These are phyloP conservation scores for Sechiopsis laciniata DNA, from an alignment of 306 rosid genomes.

Conservation along the genomic window DNA sequence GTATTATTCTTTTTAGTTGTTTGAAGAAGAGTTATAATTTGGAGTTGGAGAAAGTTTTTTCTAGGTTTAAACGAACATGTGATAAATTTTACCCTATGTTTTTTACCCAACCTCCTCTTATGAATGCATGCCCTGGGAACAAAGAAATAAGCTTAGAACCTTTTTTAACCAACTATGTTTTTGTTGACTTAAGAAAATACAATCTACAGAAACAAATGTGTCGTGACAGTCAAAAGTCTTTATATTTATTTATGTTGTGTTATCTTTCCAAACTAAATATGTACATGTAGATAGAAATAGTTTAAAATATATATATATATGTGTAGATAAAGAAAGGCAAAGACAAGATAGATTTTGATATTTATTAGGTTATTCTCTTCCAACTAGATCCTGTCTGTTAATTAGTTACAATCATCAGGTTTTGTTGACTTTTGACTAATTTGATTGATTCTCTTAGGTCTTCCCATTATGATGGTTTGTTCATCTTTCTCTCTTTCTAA, in stretches of 20 bases:
- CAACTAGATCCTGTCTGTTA: constrained; percentile 9
- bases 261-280: background rate
- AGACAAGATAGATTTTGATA: constrained; percentile 19
- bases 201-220: background rate
- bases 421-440: constrained; percentile 13
- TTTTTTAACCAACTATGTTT: too few relatives aligned
- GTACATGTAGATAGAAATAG: too few relatives aligned
- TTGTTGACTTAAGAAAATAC: too few relatives aligned
- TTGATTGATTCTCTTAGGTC: background rate
- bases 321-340: background rate
- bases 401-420: constrained; percentile 16
- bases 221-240: background rate
- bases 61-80: too few relatives aligned
- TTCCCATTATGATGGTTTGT: background rate
- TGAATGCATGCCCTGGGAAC: too few relatives aligned
- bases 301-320: background rate
- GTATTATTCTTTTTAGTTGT: too few relatives aligned
- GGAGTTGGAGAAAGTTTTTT: too few relatives aligned
- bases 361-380: constrained; percentile 15
- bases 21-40: too few relatives aligned
- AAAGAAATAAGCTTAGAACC: too few relatives aligned
- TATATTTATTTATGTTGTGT: background rate
- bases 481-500: background rate
- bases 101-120: too few relatives aligned
- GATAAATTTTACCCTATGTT: too few relatives aligned